Evolutionary conservation across 257 asterid genomes (phyloP).

Genomic region (Forsythia viridissima): DNA sequence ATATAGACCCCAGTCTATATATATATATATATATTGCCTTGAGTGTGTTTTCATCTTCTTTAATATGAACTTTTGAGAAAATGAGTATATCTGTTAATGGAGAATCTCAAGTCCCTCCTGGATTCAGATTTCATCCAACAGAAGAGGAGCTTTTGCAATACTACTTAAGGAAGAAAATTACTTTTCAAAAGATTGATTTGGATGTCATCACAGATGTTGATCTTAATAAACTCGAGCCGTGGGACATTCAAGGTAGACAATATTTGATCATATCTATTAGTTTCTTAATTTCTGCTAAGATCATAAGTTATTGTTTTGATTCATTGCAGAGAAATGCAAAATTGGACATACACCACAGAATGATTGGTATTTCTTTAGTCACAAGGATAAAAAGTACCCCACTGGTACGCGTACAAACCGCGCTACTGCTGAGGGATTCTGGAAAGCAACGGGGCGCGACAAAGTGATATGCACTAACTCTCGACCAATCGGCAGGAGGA

Average conservation of each 20-base stretch:
- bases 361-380: constrained; percentile 71
- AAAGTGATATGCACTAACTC: constrained; percentile 51
- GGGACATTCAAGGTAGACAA: constrained; percentile 67
- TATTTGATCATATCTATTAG: neutral
- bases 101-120: constrained; percentile 62
- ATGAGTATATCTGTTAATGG: constrained; percentile 64
- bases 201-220: constrained; percentile 67
- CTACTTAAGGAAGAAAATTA: constrained; percentile 58
- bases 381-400: constrained; percentile 72
- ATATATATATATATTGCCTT: too few relatives aligned
- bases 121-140: constrained; percentile 71
- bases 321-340: constrained; percentile 48
- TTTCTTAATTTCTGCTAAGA: too few relatives aligned
- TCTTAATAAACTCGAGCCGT: constrained; percentile 74
- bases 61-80: neutral
- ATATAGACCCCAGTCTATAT: too few relatives aligned
- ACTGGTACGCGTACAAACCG: constrained; percentile 67
- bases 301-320: too few relatives aligned
- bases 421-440: constrained; percentile 61
- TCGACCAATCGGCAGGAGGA: constrained; percentile 56
- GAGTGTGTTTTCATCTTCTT: neutral
- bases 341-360: constrained; percentile 61
- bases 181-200: constrained; percentile 48
- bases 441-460: constrained; percentile 81
- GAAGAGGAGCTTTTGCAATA: constrained; percentile 72